phyloP scores from a whole-genome alignment of 352 stramenopile species.

The Thalassiosira allenii region DNA sequence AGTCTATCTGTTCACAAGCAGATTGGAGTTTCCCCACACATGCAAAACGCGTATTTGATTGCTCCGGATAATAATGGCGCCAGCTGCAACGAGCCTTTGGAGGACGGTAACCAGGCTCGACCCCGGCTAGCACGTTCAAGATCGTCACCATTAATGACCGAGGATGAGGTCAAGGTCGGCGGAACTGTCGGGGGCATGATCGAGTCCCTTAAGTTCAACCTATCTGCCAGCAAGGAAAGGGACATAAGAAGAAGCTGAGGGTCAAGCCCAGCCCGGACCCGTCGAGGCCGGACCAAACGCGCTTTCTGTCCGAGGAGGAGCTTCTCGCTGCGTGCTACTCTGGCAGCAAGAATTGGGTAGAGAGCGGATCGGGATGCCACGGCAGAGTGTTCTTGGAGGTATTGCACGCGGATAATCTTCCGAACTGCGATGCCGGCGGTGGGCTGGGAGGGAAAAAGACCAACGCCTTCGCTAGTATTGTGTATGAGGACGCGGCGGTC shows the following conservation, averaged over 20 bases:
- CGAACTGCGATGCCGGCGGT: slow-evolving; percentile 76
- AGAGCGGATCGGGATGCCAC: slow-evolving; percentile 61
- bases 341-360: slow-evolving; percentile 67
- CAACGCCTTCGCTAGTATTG: slow-evolving; percentile 74
- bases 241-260: neutral
- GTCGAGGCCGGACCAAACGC: slow-evolving; percentile 61
- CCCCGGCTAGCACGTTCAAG: no score
- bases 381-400: slow-evolving; percentile 73
- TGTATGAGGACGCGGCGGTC: slow-evolving; percentile 74
- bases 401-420: slow-evolving; percentile 69
- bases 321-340: slow-evolving; percentile 61
- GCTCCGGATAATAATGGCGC: no score
- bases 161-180: no score
- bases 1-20: no score
- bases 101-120: no score
- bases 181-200: no score
- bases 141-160: no score
- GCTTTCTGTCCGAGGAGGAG: slow-evolving; percentile 72
- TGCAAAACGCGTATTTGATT: no score
- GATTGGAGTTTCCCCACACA: no score
- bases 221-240: no score
- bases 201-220: no score
- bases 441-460: slow-evolving; percentile 69
- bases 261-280: slow-evolving; percentile 73
- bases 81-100: no score